These are phyloP conservation scores for Saturnispora bothae DNA, from an alignment of 805 yeast genomes.

Conservation along the genomic window DNA sequence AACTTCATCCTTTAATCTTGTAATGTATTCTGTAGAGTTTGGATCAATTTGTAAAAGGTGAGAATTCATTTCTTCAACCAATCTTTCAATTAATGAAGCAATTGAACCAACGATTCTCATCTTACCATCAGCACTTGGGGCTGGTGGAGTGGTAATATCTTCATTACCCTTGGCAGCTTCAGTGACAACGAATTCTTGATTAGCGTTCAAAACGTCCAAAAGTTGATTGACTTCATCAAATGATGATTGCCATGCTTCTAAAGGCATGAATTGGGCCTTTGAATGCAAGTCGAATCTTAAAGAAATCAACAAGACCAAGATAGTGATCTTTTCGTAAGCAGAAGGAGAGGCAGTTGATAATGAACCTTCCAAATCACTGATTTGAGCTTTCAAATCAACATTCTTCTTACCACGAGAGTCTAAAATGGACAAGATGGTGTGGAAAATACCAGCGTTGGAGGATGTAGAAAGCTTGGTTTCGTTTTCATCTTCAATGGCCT, in stretches of 20 bases:
- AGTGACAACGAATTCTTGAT: constrained; percentile 53
- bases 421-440: constrained; percentile 59
- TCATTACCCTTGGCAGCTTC: constrained; percentile 66
- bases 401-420: constrained; percentile 96
- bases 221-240: constrained; percentile 51
- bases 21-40: constrained; percentile 87
- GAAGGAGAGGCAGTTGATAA: constrained; percentile 38
- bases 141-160: constrained; percentile 66
- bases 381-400: constrained; percentile 74
- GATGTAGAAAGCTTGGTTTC: constrained; percentile 20
- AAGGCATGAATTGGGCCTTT: constrained; percentile 60
- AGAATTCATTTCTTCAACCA: constrained; percentile 87
- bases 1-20: constrained; percentile 81
- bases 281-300: constrained; percentile 75
- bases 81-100: constrained; percentile 78
- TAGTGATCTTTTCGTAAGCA: constrained; percentile 68
- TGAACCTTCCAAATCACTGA: constrained; percentile 56
- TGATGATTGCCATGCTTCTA: constrained; percentile 69
- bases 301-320: constrained; percentile 75
- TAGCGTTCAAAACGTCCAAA: constrained; percentile 57
- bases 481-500: constrained; percentile 4
- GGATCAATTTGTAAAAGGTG: constrained; percentile 87
- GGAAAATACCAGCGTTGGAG: constrained; percentile 44
- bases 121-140: constrained; percentile 53
- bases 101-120: constrained; percentile 75